Percentiles rank a stretch among this genome's conserved stretches.
phyloP scores from a whole-genome alignment of 2,329 filamentous ascomycete species.

The Aspergillus pseudoviridinutans region DNA sequence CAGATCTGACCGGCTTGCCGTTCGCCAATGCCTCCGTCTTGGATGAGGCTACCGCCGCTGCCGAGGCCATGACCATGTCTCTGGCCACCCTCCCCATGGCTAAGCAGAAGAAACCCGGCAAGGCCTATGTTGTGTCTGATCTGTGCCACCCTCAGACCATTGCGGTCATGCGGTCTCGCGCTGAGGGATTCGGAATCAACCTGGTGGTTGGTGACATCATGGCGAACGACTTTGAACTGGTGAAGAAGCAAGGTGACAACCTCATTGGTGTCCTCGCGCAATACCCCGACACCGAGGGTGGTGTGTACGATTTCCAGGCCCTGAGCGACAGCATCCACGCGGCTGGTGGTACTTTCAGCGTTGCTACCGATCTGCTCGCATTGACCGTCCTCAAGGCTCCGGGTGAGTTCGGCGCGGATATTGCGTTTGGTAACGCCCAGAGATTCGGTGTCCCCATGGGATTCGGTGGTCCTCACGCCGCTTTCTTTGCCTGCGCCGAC shows the following conservation, averaged over 20 bases:
- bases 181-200: constrained; percentile 85
- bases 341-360: constrained; percentile 74
- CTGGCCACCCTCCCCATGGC: constrained; percentile 69
- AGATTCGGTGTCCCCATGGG: constrained; percentile 88
- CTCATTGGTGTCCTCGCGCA: constrained; percentile 89
- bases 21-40: constrained; percentile 89
- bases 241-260: constrained; percentile 73
- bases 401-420: constrained; percentile 90
- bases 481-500: constrained; percentile 89
- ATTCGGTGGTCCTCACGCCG: constrained; percentile 90
- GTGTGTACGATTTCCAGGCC: constrained; percentile 67
- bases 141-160: constrained; percentile 82
- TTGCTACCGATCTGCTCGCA: constrained; percentile 84
- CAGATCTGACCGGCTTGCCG: constrained; percentile 78
- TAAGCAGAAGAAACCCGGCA: constrained; percentile 69
- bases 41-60: constrained; percentile 87
- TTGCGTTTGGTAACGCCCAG: constrained; percentile 91
- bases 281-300: constrained; percentile 86
- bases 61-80: constrained; percentile 93
- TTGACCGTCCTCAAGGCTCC: constrained; percentile 84
- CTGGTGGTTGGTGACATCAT: constrained; percentile 71
- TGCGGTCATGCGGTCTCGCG: constrained; percentile 76
- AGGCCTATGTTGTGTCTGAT: constrained; percentile 79
- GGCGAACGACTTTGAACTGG: constrained; percentile 57
- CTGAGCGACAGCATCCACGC: constrained; percentile 76